Evolutionary conservation across 768 basidiomycete species (phyloP).

Genomic region (Mycena pura): DNA sequence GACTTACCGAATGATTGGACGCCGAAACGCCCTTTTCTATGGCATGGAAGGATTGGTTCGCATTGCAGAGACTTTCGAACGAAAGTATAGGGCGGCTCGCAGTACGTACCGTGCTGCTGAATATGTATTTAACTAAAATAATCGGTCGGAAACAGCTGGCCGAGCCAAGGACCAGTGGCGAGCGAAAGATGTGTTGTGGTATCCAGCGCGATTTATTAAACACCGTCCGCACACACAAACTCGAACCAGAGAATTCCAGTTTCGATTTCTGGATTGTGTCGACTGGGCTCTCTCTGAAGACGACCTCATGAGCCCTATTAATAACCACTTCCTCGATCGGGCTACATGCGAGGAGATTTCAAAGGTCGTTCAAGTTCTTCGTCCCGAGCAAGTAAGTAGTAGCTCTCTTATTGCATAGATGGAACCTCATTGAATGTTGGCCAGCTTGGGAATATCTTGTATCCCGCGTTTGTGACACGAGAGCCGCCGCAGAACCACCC

Average conservation of each 20-base stretch:
- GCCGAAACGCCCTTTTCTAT: neutral
- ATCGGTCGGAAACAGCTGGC: no score
- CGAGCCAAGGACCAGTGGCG: neutral
- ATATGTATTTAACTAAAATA: neutral
- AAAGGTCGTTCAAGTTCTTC: neutral
- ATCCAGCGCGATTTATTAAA: neutral
- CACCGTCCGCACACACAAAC: neutral
- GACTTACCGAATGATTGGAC: conserved; percentile 15
- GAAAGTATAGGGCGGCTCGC: neutral
- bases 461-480: neutral
- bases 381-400: neutral
- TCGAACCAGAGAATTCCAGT: neutral
- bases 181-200: neutral
- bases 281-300: neutral
- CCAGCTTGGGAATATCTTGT: neutral
- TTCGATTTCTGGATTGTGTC: neutral
- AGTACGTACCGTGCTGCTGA: neutral
- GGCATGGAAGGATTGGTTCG: neutral
- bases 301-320: neutral
- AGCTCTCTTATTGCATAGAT: neutral
- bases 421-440: neutral
- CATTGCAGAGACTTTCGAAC: neutral
- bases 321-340: neutral
- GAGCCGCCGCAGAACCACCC: neutral
- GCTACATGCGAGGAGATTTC: neutral